A percentile compares a stretch with the other conserved stretches of the same genome.
Conservation (phyloP, 2,329 filamentous ascomycete species). For the Chaetomiaceae sp. region DNA sequence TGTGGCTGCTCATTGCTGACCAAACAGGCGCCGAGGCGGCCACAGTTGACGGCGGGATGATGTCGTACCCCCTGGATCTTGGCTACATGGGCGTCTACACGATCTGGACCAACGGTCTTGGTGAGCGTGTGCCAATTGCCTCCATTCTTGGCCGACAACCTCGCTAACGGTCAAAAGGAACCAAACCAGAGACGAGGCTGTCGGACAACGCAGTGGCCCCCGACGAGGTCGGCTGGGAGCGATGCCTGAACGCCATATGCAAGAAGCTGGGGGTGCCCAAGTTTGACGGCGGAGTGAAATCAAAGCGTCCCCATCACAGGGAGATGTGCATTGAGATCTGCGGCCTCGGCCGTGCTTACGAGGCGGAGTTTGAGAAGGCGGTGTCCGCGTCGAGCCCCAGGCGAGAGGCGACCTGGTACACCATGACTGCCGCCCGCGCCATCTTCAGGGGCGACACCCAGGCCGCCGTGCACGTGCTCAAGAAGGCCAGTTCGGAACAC, state of each 20-base stretch:
- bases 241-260: conserved; percentile 57
- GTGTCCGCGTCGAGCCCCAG: conserved; percentile 39
- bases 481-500: conserved; percentile 56
- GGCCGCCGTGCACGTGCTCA: conserved; percentile 63
- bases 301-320: conserved; percentile 62
- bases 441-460: conserved; percentile 66
- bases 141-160: neutral
- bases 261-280: conserved; percentile 41
- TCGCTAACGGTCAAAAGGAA: conserved; percentile 34
- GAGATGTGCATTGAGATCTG: conserved; percentile 71
- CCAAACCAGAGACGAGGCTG: conserved; percentile 43
- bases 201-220: conserved; percentile 39
- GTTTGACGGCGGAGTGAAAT: conserved; percentile 54
- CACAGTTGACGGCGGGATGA: conserved; percentile 63
- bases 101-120: conserved; percentile 66
- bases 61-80: conserved; percentile 60
- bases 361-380: conserved; percentile 38
- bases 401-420: conserved; percentile 52
- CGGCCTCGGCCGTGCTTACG: conserved; percentile 57
- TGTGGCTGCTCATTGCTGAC: conserved; percentile 22
- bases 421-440: conserved; percentile 70
- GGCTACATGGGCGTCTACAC: conserved; percentile 68
- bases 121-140: conserved; percentile 33
- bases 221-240: conserved; percentile 52
- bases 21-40: conserved; percentile 55